Conservation (phyloP, 2,329 filamentous ascomycete genomes). For the Pseudocercospora crystallina region DNA sequence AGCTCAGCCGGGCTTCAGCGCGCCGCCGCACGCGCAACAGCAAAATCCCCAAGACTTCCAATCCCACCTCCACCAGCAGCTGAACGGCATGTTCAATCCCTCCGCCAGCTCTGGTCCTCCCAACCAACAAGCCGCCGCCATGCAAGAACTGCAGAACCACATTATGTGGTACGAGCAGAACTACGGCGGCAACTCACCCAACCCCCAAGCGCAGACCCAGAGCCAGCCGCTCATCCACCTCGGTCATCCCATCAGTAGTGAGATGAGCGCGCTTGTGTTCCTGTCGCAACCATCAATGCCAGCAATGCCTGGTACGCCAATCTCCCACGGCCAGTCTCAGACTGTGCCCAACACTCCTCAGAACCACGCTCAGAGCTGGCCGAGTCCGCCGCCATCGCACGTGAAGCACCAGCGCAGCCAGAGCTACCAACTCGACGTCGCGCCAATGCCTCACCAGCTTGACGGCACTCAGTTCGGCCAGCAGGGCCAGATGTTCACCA, state of each 20-base stretch:
- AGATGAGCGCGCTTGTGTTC: slow-evolving; percentile 24
- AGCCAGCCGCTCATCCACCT: slow-evolving; percentile 23
- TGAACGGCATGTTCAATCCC: slow-evolving; percentile 35
- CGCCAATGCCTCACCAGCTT: slow-evolving; percentile 52
- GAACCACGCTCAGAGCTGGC: slow-evolving; percentile 38
- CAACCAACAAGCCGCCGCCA: slow-evolving; percentile 24
- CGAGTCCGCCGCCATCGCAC: slow-evolving; percentile 33
- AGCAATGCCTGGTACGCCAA: slow-evolving; percentile 28
- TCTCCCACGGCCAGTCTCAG: slow-evolving; percentile 37
- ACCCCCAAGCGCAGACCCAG: slow-evolving; percentile 17
- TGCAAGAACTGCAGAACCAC: slow-evolving; percentile 32
- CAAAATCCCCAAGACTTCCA: slow-evolving; percentile 39
- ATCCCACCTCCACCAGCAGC: slow-evolving; percentile 55
- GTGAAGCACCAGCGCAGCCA: slow-evolving; percentile 34
- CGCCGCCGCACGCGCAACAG: slow-evolving; percentile 25
- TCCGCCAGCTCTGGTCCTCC: slow-evolving; percentile 18
- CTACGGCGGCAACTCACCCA: slow-evolving; percentile 24
- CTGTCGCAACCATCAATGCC: slow-evolving; percentile 28
- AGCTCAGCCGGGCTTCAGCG: slow-evolving; percentile 61
- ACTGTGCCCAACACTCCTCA: slow-evolving; percentile 55
- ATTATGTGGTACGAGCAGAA: slow-evolving; percentile 32
- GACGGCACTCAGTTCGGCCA: slow-evolving; percentile 12
- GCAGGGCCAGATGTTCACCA: slow-evolving; percentile 32
- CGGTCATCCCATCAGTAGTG: slow-evolving; percentile 19
- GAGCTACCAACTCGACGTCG: slow-evolving; percentile 51